Percentiles rank a stretch among this genome's conserved stretches.
These are phyloP conservation scores for Candida caryicola DNA, from an alignment of 805 yeast species.

Conservation along the genomic window DNA sequence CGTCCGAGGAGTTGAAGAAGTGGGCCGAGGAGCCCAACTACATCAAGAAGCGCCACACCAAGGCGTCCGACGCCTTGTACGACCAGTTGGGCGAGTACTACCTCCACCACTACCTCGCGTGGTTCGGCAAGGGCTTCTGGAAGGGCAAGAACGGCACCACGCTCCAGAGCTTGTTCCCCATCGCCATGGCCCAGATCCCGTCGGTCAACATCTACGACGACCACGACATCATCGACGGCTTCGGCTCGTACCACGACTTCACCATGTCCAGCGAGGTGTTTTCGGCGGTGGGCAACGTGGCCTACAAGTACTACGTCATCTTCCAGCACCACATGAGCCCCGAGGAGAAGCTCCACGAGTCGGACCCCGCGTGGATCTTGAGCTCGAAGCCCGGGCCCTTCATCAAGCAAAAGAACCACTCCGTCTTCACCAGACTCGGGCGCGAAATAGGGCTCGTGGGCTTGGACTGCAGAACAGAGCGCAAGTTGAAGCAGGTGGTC, in stretches of 20 bases:
- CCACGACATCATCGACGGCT: slow-evolving; percentile 96
- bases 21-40: slow-evolving; percentile 63
- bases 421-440: slow-evolving; percentile 73
- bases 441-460: slow-evolving; percentile 69
- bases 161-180: slow-evolving; percentile 63
- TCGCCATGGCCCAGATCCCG: slow-evolving; percentile 81
- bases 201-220: slow-evolving; percentile 86
- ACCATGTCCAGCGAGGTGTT: slow-evolving; percentile 76
- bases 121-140: slow-evolving; percentile 94
- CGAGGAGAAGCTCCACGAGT: slow-evolving; percentile 34
- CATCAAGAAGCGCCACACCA: slow-evolving; percentile 35
- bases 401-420: slow-evolving; percentile 63
- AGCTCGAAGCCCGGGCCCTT: slow-evolving; percentile 62
- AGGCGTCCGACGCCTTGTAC: slow-evolving; percentile 47
- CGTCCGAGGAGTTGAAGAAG: slow-evolving; percentile 49
- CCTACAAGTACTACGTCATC: slow-evolving; percentile 82
- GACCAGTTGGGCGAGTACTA: slow-evolving; percentile 64
- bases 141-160: slow-evolving; percentile 65
- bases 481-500: slow-evolving; percentile 61
- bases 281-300: slow-evolving; percentile 67
- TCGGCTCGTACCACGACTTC: slow-evolving; percentile 76
- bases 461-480: slow-evolving; percentile 90
- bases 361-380: slow-evolving; percentile 59
- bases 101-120: slow-evolving; percentile 67
- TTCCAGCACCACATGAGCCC: slow-evolving; percentile 82